Evolutionary conservation across 140 eudicot genomes (phyloP), one percentile per base, ranked within the genome.

Genomic region (Cichorium intybus): DNA sequence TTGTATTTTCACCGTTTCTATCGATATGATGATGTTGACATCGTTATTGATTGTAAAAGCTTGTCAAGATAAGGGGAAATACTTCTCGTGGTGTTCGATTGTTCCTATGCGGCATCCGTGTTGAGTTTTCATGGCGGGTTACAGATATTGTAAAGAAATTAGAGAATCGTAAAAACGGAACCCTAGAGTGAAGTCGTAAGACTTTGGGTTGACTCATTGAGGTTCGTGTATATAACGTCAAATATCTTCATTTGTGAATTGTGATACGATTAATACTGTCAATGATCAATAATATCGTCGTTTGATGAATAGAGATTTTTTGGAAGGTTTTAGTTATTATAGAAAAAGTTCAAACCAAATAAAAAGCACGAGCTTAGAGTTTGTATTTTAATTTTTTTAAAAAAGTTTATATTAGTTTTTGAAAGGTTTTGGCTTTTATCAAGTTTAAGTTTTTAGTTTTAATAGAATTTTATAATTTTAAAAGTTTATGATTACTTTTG

Each of bases 1-100:
- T 28, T 71, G 71, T 17, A 50, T 68, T 51, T 45, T 86, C 12
- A 56, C 69, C 4, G 83, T 83, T 22, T 86, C 89, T 6, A 69
- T 77, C 31, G 43, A 75, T 74, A 56, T 80, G 87, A 58, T 72
- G 66, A 60, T 75, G 48, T 71, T 86, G 48, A 76, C 84, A 0
- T 46, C 80, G 49, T 57, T 80, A 11, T 86, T 76, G 87, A 51
- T 75, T 14, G 55, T 60, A 52, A 82, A 82, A 75, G 76, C 82
- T 45, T 72, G 22, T 70, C 89, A 74, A 63, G 84, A 82, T 18
- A 68, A 71, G 63, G 82, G 82, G 26, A 82, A 69, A 56, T 29
- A 23, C 31, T 86, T 77, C 24, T 56, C 62, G 9, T 64, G 14
- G 20, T 77, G 76, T 20, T 77, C 74, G 4, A 50, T 72, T 4